phyloP scores from a whole-genome alignment of 1,284 basidiomycete genomes.

The Cutaneotrichosporon sp. region DNA sequence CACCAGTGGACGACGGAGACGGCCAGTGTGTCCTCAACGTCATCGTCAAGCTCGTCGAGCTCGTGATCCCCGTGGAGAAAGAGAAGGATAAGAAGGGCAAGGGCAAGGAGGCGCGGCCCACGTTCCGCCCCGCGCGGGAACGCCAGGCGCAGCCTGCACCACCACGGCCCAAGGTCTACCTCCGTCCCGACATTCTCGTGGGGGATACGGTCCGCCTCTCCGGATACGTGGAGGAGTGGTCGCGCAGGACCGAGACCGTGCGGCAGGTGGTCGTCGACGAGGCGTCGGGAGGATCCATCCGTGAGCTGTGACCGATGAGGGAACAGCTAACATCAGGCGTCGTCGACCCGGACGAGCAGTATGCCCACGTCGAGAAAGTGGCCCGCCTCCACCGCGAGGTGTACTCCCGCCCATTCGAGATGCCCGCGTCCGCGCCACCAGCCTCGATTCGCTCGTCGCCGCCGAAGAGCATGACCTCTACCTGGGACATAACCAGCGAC shows the following conservation, averaged over 20 bases:
- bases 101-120: background rate
- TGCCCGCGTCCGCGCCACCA: constrained; percentile 19
- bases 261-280: constrained; percentile 42
- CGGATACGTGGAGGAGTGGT: constrained; percentile 44
- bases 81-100: background rate
- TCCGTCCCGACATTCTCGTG: constrained; percentile 38
- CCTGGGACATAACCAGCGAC: constrained; percentile 26
- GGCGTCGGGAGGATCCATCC: constrained; percentile 35
- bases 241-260: constrained; percentile 29
- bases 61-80: background rate
- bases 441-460: constrained; percentile 10
- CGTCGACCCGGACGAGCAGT: constrained; percentile 43
- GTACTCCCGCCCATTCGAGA: constrained; percentile 40
- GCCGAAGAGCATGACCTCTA: constrained; percentile 13
- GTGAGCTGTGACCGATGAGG: constrained; percentile 28
- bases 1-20: constrained; percentile 47
- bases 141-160: background rate
- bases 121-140: constrained; percentile 18
- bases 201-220: constrained; percentile 45
- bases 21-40: constrained; percentile 35
- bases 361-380: constrained; percentile 28
- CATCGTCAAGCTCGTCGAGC: constrained; percentile 26
- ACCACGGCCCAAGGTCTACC: constrained; percentile 23
- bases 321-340: constrained; percentile 33
- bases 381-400: constrained; percentile 29